Evolutionary conservation across 495 filamentous ascomycete genomes (phyloP), one percentile per base, ranked within the genome.

Genomic region (Trichocladium antarcticum): DNA sequence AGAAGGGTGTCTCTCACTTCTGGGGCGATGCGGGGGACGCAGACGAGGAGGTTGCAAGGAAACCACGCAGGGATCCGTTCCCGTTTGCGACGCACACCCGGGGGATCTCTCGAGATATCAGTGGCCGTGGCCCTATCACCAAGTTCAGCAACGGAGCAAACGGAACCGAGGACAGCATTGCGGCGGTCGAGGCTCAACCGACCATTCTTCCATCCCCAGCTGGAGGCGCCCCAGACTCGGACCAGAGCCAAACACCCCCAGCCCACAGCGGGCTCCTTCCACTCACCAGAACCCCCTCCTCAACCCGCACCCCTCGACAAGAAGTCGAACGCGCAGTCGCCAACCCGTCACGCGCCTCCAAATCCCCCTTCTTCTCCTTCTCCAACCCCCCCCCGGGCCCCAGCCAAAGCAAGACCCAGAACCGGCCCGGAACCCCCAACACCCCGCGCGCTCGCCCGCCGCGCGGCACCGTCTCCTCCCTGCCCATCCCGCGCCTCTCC

Each of bases 401-500:
- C 29, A 17, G 5, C 35, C 17, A 35, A 29, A 11, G 10, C 21
- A 44, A 17, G 16, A 43, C 22, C 6, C 49, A 20, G 8, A 19
- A 28, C 16, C 42, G 36, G 8, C 35, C 37, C n/a, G n/a, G n/a
- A n/a, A 50, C 50, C 24, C 49, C 41, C 0, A 47, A 39, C 29
- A 36, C 6, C 20, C 43, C 48, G 29, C 51, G 57, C 49, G 49
- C 45, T 17, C 68, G 65, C 6, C 63, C 70, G 8, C 61, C 68
- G 17, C 65, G 62, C 6, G 74, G 75, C 15, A 72, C 71, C 17
- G 59, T 81, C 35, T 82, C 84, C 0, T 78, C 75, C 55, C 76
- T 84, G 10, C 82, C 82, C 6, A 84, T 89, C 49, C 86, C 87
- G 7, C 74, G 78, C 0, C 78, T 89, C 34, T 68, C 76, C 20